These are phyloP conservation scores for Metschnikowia aberdeeniae DNA, from an alignment of 805 yeast species.

Conservation along the genomic window DNA sequence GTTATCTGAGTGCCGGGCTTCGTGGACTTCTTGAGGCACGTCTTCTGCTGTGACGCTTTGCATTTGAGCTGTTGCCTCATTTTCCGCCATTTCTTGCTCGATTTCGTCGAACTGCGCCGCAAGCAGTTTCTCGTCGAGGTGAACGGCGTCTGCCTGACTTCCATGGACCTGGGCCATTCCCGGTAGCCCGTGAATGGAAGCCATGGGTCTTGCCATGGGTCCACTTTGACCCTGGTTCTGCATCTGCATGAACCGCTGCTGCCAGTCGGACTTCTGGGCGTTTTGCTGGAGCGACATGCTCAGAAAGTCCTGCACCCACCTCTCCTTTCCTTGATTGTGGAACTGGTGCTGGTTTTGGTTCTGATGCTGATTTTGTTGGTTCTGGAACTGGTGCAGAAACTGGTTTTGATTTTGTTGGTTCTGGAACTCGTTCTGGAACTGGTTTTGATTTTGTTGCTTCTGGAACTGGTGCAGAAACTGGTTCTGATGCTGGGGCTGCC, in stretches of 20 bases:
- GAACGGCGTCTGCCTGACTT: constrained; percentile 7
- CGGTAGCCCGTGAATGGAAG: background rate
- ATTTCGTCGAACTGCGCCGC: constrained; percentile 32
- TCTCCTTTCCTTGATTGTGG: constrained; percentile 1
- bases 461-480: constrained; percentile 1
- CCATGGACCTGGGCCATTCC: background rate
- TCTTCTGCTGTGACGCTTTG: background rate
- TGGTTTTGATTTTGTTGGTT: constrained; percentile 6
- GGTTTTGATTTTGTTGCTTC: constrained; percentile 20
- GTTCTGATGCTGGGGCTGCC: background rate
- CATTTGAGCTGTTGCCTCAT: constrained; percentile 1
- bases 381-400: constrained; percentile 8
- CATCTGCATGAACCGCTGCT: constrained; percentile 23
- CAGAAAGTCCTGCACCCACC: constrained; percentile 16
- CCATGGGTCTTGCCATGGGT: background rate
- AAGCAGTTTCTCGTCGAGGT: constrained; percentile 23
- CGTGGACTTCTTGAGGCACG: background rate
- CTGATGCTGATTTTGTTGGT: constrained; percentile 12
- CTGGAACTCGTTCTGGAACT: constrained; percentile 1
- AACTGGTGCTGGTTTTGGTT: constrained; percentile 5
- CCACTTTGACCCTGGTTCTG: constrained; percentile 4
- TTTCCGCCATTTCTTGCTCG: constrained; percentile 26
- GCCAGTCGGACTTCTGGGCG: constrained; percentile 20
- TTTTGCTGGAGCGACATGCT: constrained; percentile 12
- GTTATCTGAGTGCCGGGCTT: constrained; percentile 22